A percentile compares a stretch with the other conserved stretches of the same genome.
Conservation (phyloP, 2,329 filamentous ascomycete species). For the Drechslera avenae region DNA sequence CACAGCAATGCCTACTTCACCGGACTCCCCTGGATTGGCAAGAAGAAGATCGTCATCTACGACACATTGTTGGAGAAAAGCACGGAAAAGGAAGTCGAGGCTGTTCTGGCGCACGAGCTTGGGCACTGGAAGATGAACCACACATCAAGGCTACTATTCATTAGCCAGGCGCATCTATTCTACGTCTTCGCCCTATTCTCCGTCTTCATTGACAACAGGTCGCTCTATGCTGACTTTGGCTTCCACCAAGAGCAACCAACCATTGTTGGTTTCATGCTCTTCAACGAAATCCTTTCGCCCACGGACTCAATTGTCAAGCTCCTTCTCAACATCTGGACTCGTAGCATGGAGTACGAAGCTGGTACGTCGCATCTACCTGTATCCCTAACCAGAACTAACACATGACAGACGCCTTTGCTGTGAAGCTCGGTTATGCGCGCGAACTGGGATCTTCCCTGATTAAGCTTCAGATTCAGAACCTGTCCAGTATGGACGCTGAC, state of each 20-base stretch:
- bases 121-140: constrained; percentile 97
- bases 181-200: constrained; percentile 97
- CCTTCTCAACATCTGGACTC: constrained; percentile 91
- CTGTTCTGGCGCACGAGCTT: constrained; percentile 92
- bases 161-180: constrained; percentile 84
- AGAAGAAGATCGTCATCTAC: constrained; percentile 99
- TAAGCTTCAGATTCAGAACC: constrained; percentile 97
- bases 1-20: constrained; percentile 97
- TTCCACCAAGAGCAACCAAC: constrained; percentile 84
- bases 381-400: constrained; percentile 23
- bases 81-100: constrained; percentile 87
- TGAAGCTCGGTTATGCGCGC: constrained; percentile 78
- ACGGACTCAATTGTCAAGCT: constrained; percentile 96
- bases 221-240: constrained; percentile 88
- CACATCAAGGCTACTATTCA: constrained; percentile 87
- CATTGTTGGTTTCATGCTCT: constrained; percentile 95
- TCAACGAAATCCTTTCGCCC: constrained; percentile 93
- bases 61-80: constrained; percentile 97
- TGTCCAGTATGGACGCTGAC: constrained; percentile 98
- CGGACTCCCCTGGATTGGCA: constrained; percentile 82
- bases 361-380: constrained; percentile 52
- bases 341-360: constrained; percentile 95
- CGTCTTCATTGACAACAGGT: constrained; percentile 94
- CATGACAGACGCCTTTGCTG: constrained; percentile 75
- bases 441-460: constrained; percentile 88